A percentile compares a stretch with the other conserved stretches of the same genome.
Evolutionary conservation across 768 basidiomycete genomes (phyloP).

Genomic region (Lactarius vividus): DNA sequence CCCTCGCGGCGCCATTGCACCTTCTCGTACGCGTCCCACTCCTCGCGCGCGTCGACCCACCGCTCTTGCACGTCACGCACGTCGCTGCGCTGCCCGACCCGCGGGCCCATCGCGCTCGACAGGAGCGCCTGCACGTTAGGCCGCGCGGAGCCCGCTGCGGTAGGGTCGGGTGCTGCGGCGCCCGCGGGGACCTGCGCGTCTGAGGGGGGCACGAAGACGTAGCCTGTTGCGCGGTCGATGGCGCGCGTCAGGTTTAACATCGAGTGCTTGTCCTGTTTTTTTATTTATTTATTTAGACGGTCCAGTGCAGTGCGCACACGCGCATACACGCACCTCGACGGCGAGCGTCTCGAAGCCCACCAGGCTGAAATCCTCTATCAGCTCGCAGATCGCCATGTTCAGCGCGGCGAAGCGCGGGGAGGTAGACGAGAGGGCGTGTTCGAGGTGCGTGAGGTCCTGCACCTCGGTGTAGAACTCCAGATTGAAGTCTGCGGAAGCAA

Average conservation of each 20-base stretch:
- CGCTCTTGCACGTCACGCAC: conserved; percentile 86
- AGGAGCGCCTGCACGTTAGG: conserved; percentile 71
- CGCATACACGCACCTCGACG: conserved; percentile 65
- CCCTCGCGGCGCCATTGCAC: conserved; percentile 76
- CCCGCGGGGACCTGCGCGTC: conserved; percentile 35
- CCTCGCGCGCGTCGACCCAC: conserved; percentile 85
- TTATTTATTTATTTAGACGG: too few relatives aligned
- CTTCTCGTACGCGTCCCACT: conserved; percentile 80
- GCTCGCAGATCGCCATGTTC: conserved; percentile 85
- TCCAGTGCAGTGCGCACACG: not conserved
- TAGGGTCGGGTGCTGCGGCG: conserved; percentile 35
- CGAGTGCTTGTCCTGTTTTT: conserved; percentile 78
- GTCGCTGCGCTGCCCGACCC: conserved; percentile 49
- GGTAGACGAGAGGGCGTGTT: conserved; percentile 62
- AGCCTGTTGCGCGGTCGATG: conserved; percentile 91
- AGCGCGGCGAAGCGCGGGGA: conserved; percentile 72
- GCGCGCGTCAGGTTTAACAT: conserved; percentile 85
- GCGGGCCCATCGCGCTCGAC: conserved; percentile 56
- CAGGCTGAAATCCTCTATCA: conserved; percentile 91
- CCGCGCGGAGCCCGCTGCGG: conserved; percentile 41
- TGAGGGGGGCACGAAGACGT: conserved; percentile 73
- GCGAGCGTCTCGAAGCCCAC: conserved; percentile 97
- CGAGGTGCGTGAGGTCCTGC: conserved; percentile 88
- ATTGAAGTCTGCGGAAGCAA: conserved; percentile 72
- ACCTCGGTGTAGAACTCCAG: conserved; percentile 98